These are phyloP conservation scores for Solanum chiquidenum DNA, from an alignment of 257 asterid species.

Conservation along the genomic window DNA sequence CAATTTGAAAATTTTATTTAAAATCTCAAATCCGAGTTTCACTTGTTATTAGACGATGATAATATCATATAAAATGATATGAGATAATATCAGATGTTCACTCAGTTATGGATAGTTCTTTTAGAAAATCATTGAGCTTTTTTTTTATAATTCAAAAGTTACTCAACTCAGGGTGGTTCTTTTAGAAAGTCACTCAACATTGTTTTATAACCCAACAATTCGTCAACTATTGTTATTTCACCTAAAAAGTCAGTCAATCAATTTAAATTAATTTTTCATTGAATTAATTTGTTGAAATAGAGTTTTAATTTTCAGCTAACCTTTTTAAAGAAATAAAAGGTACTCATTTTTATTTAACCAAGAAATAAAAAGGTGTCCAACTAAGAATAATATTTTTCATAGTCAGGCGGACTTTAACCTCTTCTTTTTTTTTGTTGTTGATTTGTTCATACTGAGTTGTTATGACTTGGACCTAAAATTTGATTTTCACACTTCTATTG, in stretches of 20 bases:
- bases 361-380: neutral
- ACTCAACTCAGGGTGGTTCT: neutral
- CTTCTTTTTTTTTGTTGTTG: neutral
- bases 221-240: neutral
- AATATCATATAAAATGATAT: too few relatives aligned
- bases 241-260: neutral
- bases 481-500: neutral
- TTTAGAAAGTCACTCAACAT: neutral
- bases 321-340: too few relatives aligned
- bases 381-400: neutral
- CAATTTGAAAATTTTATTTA: too few relatives aligned
- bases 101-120: neutral
- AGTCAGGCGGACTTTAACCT: too few relatives aligned
- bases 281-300: neutral
- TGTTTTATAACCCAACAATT: too few relatives aligned
- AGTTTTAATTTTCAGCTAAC: neutral
- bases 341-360: too few relatives aligned
- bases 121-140: neutral
- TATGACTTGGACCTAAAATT: neutral
- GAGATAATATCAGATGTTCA: neutral
- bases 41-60: neutral
- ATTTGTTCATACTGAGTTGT: neutral
- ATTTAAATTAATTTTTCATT: too few relatives aligned
- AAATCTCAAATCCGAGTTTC: neutral
- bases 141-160: neutral